Base-by-base conservation (phyloP, 2,329 filamentous ascomycete genomes). In the Ophiostoma sp. region DNA sequence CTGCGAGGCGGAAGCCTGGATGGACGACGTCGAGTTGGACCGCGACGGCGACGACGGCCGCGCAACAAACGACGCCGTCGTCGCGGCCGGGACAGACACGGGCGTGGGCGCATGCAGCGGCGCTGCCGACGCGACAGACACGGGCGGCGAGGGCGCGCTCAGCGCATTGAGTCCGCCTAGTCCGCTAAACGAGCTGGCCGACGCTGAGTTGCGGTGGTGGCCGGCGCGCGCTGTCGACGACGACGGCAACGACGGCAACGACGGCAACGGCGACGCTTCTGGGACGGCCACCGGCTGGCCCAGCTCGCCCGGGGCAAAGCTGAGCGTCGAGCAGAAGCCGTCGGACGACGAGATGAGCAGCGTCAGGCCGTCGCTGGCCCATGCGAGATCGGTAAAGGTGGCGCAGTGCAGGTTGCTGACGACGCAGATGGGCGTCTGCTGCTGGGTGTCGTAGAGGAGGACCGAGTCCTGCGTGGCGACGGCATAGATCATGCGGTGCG, bases 371-470 rank as follows among this genome's bases (percentile, higher is more conserved):
- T 85, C 83, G 66, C 77, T 82, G 52, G 83, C 82, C 95, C 95
- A 99, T 44, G 93, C 90, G 71, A 99, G 82, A 78, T 99, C 95
- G 0, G 95, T 99, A 77, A 99, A 99, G 0, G 95, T 98, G 4
- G 95, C 94, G 79, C 94, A 97, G 79, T 99, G 95, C 74, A 99
- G 81, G 77, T 99, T 99, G 85, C 93, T 98, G 67, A 99, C 94
- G 54, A 98, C 86, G 77, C 93, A 97, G 48, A 99, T 83, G 2
- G 95, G 95, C 8, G 93, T 96, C 76, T 94, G 91, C 77, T 99
- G 95, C 77, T 99, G 95, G 0, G 95, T 99, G 79, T 99, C 95
- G 77, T 99, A 99, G 31, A 99, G 85, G 62, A 97, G 83, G 4
- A 99, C 92, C 0, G 95, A 92, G 80, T 99, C 95, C 77, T 98